These are phyloP conservation scores for Alternaria incomplexa DNA, from an alignment of 2,329 filamentous ascomycete genomes.

Conservation along the genomic window DNA sequence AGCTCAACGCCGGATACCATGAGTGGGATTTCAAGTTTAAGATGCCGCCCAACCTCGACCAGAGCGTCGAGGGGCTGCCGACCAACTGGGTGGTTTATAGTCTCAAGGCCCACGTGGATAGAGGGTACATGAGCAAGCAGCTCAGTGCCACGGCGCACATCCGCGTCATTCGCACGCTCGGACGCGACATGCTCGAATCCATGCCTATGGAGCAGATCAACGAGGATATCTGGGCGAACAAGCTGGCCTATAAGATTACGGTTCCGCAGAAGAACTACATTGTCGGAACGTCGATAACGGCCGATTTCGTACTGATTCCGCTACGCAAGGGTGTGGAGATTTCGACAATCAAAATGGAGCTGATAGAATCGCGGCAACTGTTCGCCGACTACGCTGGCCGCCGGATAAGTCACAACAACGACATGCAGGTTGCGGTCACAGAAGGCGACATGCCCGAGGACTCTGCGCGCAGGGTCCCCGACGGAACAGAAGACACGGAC, in stretches of 20 bases:
- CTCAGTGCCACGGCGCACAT: constrained; percentile 75
- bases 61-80: constrained; percentile 88
- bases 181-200: constrained; percentile 72
- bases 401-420: constrained; percentile 37
- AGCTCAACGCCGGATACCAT: constrained; percentile 56
- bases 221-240: constrained; percentile 97
- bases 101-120: constrained; percentile 85
- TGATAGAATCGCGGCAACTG: constrained; percentile 67
- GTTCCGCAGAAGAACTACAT: constrained; percentile 94
- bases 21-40: constrained; percentile 59
- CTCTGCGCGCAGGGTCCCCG: constrained; percentile 36
- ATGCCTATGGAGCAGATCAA: constrained; percentile 67
- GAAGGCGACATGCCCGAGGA: constrained; percentile 47
- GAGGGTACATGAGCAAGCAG: constrained; percentile 89
- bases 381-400: constrained; percentile 54
- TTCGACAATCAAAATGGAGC: constrained; percentile 78
- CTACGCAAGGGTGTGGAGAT: constrained; percentile 87
- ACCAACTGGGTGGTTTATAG: constrained; percentile 90
- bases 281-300: constrained; percentile 83
- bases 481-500: constrained; percentile 41
- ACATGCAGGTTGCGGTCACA: constrained; percentile 40
- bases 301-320: constrained; percentile 87
- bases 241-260: constrained; percentile 93
- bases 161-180: constrained; percentile 56
- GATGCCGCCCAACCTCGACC: constrained; percentile 62